These are phyloP conservation scores for Chlorella ohadii DNA, from an alignment of 139 green algal species.

Conservation along the genomic window DNA sequence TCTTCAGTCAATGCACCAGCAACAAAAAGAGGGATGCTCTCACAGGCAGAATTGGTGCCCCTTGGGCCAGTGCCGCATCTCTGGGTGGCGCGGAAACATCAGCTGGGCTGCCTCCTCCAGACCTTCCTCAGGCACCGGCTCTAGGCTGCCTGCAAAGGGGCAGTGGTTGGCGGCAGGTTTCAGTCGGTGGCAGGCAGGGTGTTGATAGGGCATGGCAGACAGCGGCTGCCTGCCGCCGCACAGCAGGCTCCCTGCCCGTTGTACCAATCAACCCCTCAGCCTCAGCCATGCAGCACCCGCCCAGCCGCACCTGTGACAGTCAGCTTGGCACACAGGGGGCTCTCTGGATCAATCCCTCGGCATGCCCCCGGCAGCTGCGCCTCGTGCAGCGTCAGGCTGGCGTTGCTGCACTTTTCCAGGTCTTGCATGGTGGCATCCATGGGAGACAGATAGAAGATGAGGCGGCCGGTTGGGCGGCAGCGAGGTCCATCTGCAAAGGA, in stretches of 20 bases:
- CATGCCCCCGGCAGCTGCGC: conserved; percentile 36
- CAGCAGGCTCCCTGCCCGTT: too few species aligned
- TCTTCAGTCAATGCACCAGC: too few species aligned
- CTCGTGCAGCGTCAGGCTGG: conserved; percentile 41
- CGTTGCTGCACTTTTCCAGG: conserved; percentile 31
- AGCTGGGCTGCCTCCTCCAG: conserved; percentile 32
- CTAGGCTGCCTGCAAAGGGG: conserved; percentile 16
- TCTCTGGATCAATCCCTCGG: conserved; percentile 37
- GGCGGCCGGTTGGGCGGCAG: conserved; percentile 43
- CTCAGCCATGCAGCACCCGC: neutral
- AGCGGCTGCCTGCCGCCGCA: too few species aligned
- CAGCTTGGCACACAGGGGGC: conserved; percentile 54
- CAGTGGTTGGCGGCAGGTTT: too few species aligned
- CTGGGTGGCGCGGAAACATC: conserved; percentile 60
- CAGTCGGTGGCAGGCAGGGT: too few species aligned
- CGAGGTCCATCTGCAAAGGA: conserved; percentile 56
- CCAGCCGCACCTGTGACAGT: conserved; percentile 21
- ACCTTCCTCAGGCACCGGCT: conserved; percentile 23
- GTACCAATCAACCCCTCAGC: too few species aligned
- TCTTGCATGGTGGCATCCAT: conserved; percentile 45
- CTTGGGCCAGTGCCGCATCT: conserved; percentile 55
- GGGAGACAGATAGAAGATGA: conserved; percentile 63
- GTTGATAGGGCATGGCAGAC: too few species aligned
- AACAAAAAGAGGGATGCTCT: too few species aligned
- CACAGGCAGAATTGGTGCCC: conserved; percentile 60